Evolutionary conservation across 2,329 filamentous ascomycete species (phyloP), one percentile per base, ranked within the genome.

Genomic region (Escovopsis sp.): DNA sequence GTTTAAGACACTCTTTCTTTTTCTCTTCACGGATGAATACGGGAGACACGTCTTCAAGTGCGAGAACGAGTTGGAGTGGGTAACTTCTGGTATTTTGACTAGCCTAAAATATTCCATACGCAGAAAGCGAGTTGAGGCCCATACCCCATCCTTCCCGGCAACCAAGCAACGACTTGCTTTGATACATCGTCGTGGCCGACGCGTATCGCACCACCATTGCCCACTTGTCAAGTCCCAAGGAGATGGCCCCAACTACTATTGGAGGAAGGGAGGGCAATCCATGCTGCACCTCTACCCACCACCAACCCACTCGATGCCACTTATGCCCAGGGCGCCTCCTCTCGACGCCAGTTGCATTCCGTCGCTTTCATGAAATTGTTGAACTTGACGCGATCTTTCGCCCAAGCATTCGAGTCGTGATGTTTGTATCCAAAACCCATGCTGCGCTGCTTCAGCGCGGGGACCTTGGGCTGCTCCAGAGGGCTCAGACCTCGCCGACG

Each of bases 271-370:
- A 51, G 62, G 53, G 51, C 61, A 67, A 30, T 6, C 9, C 26
- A 9, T 30, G 50, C 63, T 60, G 56, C 62, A 62, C 79, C 78
- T 49, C 62, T 84, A 79, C 78, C 85, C 93, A 67, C 84, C 85
- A 70, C 87, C 87, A 78, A 94, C 85, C 81, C 89, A 94, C 77
- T 94, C 87, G 69, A 88, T 67, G 58, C 89, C 83, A 58, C 80
- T 80, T 61, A 85, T n/a, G 74, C 66, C 82, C 80, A 57, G 70
- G 63, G 53, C 72, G 73, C 56, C 66, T 68, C n/a, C 49, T 82
- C 78, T 56, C 74, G 69, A 56, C 73, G 73, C 72, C 73, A 76
- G 49, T 73, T 73, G 67, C 67, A 70, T 61, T 77, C 73, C 65
- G 73, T 69, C 49, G 68, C 68, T 57, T 71, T 73, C 49, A 62